These are phyloP conservation scores for Epichloe glyceriae DNA, from an alignment of 2,329 filamentous ascomycete genomes.

Conservation along the genomic window DNA sequence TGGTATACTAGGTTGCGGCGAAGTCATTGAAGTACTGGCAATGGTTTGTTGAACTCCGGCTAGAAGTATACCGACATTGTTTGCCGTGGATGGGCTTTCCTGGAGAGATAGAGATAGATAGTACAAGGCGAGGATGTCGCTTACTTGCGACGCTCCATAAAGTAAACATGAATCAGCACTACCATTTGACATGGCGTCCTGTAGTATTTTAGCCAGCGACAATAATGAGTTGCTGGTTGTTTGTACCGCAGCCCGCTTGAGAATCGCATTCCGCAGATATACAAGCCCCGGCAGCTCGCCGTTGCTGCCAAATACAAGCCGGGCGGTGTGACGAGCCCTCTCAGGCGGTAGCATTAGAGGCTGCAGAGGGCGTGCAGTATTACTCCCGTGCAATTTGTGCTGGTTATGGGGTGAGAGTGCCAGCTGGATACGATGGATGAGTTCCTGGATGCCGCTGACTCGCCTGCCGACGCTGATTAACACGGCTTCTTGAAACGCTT, in stretches of 20 bases:
- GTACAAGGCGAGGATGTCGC: slow-evolving; percentile 88
- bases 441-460: slow-evolving; percentile 56
- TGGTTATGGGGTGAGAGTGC: slow-evolving; percentile 40
- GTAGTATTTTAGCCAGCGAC: slow-evolving; percentile 93
- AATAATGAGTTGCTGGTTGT: slow-evolving; percentile 93
- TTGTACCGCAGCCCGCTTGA: slow-evolving; percentile 69
- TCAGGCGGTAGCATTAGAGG: slow-evolving; percentile 75
- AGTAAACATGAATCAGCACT: slow-evolving; percentile 40
- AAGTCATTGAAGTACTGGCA: slow-evolving; percentile 21
- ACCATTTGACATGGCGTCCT: slow-evolving; percentile 81
- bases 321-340: slow-evolving; percentile 68
- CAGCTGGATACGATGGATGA: slow-evolving; percentile 66
- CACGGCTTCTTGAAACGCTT: slow-evolving; percentile 89
- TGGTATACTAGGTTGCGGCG: slow-evolving; percentile 40
- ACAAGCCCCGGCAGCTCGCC: slow-evolving; percentile 70
- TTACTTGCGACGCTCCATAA: slow-evolving; percentile 60
- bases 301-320: slow-evolving; percentile 63
- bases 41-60: slow-evolving; percentile 70
- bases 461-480: slow-evolving; percentile 69
- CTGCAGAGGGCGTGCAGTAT: slow-evolving; percentile 7
- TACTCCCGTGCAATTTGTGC: slow-evolving; percentile 6
- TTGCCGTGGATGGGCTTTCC: slow-evolving; percentile 91
- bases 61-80: slow-evolving; percentile 95
- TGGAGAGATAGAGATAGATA: slow-evolving; percentile 91
- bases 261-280: slow-evolving; percentile 55